These are phyloP conservation scores for Fraxinus floribunda DNA, from an alignment of 305 asterid genomes.

Conservation along the genomic window DNA sequence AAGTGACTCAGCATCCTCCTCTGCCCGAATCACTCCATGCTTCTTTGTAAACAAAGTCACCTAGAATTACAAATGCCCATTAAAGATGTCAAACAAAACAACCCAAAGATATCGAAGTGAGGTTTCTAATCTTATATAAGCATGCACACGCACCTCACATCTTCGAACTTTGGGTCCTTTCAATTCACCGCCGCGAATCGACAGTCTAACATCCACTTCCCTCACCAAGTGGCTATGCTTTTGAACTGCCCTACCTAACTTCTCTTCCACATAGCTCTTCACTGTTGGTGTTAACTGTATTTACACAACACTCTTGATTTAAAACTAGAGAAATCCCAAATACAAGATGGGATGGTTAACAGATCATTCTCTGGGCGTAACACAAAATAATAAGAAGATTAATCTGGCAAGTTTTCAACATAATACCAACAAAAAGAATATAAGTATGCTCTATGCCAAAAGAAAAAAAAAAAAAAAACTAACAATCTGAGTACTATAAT, in stretches of 20 bases:
- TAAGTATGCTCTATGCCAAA: not conserved
- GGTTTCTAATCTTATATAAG: not conserved
- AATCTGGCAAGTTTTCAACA: not conserved
- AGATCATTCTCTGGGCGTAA: not conserved
- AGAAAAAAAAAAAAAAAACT: not conserved
- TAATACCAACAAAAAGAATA: not conserved
- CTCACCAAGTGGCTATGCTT: conserved; percentile 84
- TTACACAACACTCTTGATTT: conserved; percentile 8
- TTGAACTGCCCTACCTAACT: conserved; percentile 81
- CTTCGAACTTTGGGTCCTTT: conserved; percentile 82
- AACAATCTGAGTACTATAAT: not conserved
- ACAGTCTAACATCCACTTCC: conserved; percentile 87
- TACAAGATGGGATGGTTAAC: not conserved
- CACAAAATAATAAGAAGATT: not conserved
- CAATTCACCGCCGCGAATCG: conserved; percentile 90
- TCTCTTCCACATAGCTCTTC: conserved; percentile 80
- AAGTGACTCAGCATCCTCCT: conserved; percentile 77
- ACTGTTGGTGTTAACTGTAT: conserved; percentile 66
- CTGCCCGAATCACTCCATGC: conserved; percentile 91
- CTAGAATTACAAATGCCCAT: conserved; percentile 31
- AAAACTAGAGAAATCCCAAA: not conserved
- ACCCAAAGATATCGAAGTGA: not conserved
- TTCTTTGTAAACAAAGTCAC: conserved; percentile 83
- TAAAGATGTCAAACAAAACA: not conserved
- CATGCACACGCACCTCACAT: conserved; percentile 61